Evolutionary conservation across 176 grass and related monocot species (phyloP).

Genomic region (Thalia dealbata): DNA sequence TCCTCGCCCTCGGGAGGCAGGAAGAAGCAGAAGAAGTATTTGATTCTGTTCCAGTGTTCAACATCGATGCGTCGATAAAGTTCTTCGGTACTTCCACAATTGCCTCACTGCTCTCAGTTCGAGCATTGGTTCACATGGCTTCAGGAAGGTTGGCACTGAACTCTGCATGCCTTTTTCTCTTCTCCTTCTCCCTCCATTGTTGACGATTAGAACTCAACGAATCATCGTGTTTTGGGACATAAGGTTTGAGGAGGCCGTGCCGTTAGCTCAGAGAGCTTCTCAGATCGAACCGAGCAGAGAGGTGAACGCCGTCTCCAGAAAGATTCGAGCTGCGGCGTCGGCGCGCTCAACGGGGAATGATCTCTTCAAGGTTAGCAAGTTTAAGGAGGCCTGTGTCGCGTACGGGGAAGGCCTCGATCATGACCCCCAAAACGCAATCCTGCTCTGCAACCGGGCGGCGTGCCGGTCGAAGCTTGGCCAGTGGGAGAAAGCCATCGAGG

Average conservation of each 20-base stretch:
- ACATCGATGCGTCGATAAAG: conserved; percentile 19
- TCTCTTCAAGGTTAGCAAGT: conserved; percentile 20
- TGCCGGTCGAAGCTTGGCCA: conserved; percentile 24
- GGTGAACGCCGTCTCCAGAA: conserved; percentile 7
- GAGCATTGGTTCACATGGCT: conserved; percentile 20
- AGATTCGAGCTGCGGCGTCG: conserved; percentile 8
- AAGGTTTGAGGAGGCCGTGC: conserved; percentile 27
- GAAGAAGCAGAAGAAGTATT: conserved; percentile 22
- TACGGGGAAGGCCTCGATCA: conserved; percentile 18
- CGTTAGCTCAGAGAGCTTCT: conserved; percentile 9
- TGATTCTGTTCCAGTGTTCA: conserved; percentile 4
- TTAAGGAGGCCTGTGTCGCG: conserved; percentile 12
- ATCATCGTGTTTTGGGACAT: background rate
- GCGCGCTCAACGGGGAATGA: conserved; percentile 21
- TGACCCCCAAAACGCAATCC: conserved; percentile 22
- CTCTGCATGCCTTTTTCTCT: too few species aligned
- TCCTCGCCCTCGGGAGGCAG: conserved; percentile 21
- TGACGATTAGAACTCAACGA: too few species aligned
- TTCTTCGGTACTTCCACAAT: conserved; percentile 21
- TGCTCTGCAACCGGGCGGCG: conserved; percentile 24
- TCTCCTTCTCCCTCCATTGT: too few species aligned
- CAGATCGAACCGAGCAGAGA: conserved; percentile 21
- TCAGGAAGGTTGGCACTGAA: conserved; percentile 15
- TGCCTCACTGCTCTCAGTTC: conserved; percentile 13
- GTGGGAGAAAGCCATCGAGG: conserved; percentile 22